Base-by-base conservation (phyloP, 2,329 filamentous ascomycete species). In the Diaporthe vaccinii region DNA sequence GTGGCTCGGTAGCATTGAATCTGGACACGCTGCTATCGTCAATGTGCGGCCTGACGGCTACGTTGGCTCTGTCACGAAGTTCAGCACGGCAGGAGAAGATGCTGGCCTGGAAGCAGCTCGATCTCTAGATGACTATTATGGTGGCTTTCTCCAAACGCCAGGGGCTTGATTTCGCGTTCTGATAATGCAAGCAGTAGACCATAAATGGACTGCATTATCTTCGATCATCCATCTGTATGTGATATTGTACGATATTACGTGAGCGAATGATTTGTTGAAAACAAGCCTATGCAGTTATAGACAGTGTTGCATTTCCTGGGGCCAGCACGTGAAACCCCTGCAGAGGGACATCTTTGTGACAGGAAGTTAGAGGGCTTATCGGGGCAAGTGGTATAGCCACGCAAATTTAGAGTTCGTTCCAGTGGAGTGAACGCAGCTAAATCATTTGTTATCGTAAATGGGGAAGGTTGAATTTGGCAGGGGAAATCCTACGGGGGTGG, bases 1-100 rank as follows among this genome's bases (percentile, higher is more conserved):
- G 82, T 95, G 93, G 93, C 84, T 94, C 3, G 92, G 91, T 41
- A 87, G 85, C 53, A 83, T 94, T 3, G 84, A 83, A 0, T 84
- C 86, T 0, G 85, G 87, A 12, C 89, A 93, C 77, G 89, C 92
- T 9, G 91, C 89, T 3, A 88, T 95, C 46, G 85, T 93, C 44
- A 92, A 93, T 79, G 91, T 95, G 1, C 87, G 93, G 4, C 93
- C 93, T 0, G 93, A 95, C 82, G 93, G 93, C 17, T 95, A 95
- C 80, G 90, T 95, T 7, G 93, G 93, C 1, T 90, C 88, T 20
- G 83, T 94, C 28, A 84, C 87, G 57, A 83, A 86, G 58, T 89
- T 87, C 87, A 87, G 88, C 79, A 85, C 86, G 36, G 85, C 83
- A 76, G 74, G 51, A n/a, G 46, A 72, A 3, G 22, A 41, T 44